These are phyloP conservation scores for Rhizopogon parksii DNA, from an alignment of 1,284 basidiomycete genomes.

Conservation along the genomic window DNA sequence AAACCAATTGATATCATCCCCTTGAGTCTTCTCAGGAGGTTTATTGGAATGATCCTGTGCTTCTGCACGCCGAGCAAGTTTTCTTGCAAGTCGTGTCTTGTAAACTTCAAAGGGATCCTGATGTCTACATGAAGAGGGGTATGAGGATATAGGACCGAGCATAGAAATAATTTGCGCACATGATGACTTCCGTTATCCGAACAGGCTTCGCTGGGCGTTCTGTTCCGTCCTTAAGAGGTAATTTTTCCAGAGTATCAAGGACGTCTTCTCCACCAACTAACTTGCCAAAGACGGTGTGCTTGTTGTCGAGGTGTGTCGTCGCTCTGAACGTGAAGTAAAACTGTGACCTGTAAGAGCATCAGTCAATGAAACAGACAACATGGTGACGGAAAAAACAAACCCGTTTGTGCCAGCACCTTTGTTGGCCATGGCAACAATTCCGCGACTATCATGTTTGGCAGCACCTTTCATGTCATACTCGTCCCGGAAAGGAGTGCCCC, in stretches of 20 bases:
- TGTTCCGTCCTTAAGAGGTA: constrained; percentile 76
- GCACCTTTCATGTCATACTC: constrained; percentile 84
- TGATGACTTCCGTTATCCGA: constrained; percentile 68
- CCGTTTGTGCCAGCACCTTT: constrained; percentile 82
- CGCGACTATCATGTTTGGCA: constrained; percentile 77
- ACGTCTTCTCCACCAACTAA: constrained; percentile 92
- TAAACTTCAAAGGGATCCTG: constrained; percentile 86
- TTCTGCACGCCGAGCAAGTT: constrained; percentile 60
- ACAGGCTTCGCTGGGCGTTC: constrained; percentile 84
- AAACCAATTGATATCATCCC: constrained; percentile 77
- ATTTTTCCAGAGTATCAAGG: constrained; percentile 74
- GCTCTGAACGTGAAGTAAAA: constrained; percentile 86
- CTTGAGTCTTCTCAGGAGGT: constrained; percentile 36
- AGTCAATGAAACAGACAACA: constrained; percentile 1
- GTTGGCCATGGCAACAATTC: constrained; percentile 87
- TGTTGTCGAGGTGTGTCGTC: constrained; percentile 74
- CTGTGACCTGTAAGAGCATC: constrained; percentile 55
- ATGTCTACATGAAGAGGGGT: constrained; percentile 38
- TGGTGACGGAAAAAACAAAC: constrained; percentile 29
- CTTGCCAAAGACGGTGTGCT: constrained; percentile 96
- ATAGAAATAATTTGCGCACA: constrained; percentile 43
- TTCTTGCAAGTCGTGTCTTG: constrained; percentile 68
- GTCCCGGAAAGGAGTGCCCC: constrained; percentile 94
- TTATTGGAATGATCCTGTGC: constrained; percentile 28
- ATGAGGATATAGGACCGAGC: background rate